Base-by-base conservation (phyloP, 1,284 basidiomycete genomes). In the Hemileia vastatrix region DNA sequence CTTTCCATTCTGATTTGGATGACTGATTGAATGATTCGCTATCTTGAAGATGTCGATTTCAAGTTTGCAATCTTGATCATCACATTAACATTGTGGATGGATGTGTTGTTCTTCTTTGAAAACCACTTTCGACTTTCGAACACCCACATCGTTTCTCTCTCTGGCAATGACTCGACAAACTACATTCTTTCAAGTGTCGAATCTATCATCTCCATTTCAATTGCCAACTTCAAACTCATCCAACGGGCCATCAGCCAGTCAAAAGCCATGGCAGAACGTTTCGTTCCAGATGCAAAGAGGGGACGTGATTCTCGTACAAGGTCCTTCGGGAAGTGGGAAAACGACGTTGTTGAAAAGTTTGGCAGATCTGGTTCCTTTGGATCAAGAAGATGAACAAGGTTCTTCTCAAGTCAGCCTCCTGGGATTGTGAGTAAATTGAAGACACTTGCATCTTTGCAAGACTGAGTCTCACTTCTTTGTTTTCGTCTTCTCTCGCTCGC, bases 281-380 rank as follows among this genome's bases (percentile, higher is more conserved):
- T 81, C 77, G 62, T 81, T 90, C 52, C 74, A 77, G 4, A 78
- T 90, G 33, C 77, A 84, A 45, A 81, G 85, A 72, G 84, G 82
- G 15, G 88, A 91, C 70, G 79, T 90, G 18, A 68, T 89, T 21
- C 79, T 89, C 15, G 70, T 90, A 23, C 83, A 84, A 65, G 88
- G 88, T 8, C 83, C 83, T 70, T 87, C 85, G 67, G 88, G 88
- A 11, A 79, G 79, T 32, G 86, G 85, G 79, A 90, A 90, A 74
- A 86, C 87, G 0, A 90, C 88, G 0, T 74, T 90, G 48, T 72
- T 91, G 49, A 91, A 90, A 75, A 89, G 87, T 68, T 80, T 91
- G 23, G 83, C 88, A 32, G 86, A 90, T 76, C 78, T 92, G 21
- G 83, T 83, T 65, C 76, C 87, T 3, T 88, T 88, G 70, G 77